Conservation (phyloP, 108 stramenopile species). For the Chaetoceros tenuissimus region DNA sequence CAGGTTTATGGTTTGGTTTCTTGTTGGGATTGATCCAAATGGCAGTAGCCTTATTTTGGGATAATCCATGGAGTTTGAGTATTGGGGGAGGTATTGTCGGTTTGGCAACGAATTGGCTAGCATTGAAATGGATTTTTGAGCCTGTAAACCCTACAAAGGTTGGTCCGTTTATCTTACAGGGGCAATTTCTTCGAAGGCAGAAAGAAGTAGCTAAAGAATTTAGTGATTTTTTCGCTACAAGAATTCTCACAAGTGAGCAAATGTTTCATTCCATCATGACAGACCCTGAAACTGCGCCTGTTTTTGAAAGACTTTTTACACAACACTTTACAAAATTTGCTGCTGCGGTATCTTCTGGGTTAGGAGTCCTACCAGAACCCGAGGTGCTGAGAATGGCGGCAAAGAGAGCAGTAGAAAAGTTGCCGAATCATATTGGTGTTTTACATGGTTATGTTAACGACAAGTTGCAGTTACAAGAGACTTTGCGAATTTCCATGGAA, state of each 20-base stretch:
- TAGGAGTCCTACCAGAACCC: conserved; percentile 27
- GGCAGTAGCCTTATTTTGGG: conserved; percentile 87
- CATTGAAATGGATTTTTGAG: conserved; percentile 91
- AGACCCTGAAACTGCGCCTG: conserved; percentile 58
- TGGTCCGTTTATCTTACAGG: conserved; percentile 89
- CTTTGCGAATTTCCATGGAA: conserved; percentile 80
- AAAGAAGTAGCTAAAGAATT: conserved; percentile 79
- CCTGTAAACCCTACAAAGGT: conserved; percentile 85
- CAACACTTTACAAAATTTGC: conserved; percentile 52
- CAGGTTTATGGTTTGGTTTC: conserved; percentile 93
- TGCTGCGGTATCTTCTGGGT: conserved; percentile 37
- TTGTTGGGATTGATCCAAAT: conserved; percentile 88
- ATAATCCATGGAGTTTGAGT: conserved; percentile 86
- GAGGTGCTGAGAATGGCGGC: conserved; percentile 36
- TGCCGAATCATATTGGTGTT: conserved; percentile 66
- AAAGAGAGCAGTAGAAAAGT: conserved; percentile 34
- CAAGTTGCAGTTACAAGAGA: conserved; percentile 63
- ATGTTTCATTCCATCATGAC: conserved; percentile 70
- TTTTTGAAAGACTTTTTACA: conserved; percentile 42
- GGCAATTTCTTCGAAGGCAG: conserved; percentile 86
- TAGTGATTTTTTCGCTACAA: conserved; percentile 70
- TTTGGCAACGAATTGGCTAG: conserved; percentile 88
- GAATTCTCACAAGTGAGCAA: conserved; percentile 65
- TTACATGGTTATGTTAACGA: conserved; percentile 76
- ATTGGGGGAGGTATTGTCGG: conserved; percentile 90